A percentile compares a stretch with the other conserved stretches of the same genome.
Evolutionary conservation across 805 yeast species (phyloP).

Genomic region (Saccharomycopsis schoenii): DNA sequence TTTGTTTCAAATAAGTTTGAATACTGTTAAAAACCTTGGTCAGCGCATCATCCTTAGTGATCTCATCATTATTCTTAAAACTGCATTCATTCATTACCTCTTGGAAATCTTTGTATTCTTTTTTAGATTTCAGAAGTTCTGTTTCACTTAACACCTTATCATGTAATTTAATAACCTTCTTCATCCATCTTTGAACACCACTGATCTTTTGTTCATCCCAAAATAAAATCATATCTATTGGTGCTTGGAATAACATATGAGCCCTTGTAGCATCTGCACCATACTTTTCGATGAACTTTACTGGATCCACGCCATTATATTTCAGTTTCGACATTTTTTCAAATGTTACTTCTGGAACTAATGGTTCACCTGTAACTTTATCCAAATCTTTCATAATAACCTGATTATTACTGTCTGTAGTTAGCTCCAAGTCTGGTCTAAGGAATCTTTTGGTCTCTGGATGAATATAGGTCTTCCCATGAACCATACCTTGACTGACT

Average conservation of each 20-base stretch:
- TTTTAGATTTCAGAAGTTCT: background rate
- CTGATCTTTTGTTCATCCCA: constrained; percentile 88
- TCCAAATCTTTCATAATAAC: constrained; percentile 19
- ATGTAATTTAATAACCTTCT: background rate
- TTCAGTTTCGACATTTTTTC: constrained; percentile 98
- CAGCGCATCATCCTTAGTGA: constrained; percentile 33
- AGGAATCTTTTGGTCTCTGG: constrained; percentile 67
- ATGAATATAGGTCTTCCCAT: constrained; percentile 72
- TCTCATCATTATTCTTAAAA: background rate
- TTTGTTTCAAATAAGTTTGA: constrained; percentile 36
- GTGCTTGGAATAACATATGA: constrained; percentile 86
- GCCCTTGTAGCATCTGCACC: constrained; percentile 96
- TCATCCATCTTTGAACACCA: constrained; percentile 83
- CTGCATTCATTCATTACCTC: background rate
- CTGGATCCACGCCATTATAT: constrained; percentile 89
- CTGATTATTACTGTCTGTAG: constrained; percentile 24
- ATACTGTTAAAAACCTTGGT: constrained; percentile 47
- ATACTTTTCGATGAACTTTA: constrained; percentile 55
- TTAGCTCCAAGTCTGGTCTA: constrained; percentile 64
- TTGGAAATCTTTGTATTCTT: background rate
- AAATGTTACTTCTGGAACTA: constrained; percentile 43
- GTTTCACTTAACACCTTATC: background rate
- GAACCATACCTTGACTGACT: constrained; percentile 97
- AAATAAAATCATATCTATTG: constrained; percentile 65
- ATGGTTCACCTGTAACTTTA: constrained; percentile 43